Base-by-base conservation (phyloP, 148 eudicot species). In the Suaeda aralocaspica region DNA sequence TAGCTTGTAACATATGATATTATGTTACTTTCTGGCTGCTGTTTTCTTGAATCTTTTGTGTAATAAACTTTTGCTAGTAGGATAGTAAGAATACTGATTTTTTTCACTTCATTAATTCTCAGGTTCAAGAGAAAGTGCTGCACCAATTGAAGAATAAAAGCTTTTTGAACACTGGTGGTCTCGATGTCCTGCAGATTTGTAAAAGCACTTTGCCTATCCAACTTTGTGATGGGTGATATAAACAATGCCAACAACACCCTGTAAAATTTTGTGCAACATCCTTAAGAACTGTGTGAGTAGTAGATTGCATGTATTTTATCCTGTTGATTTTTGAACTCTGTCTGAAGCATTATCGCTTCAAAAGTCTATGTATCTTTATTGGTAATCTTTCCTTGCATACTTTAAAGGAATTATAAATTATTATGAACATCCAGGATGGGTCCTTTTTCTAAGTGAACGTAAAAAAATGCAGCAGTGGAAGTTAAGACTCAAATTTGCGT, bases 51-150 rank as follows among this genome's bases (percentile, higher is more conserved):
- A 52, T 68, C n/a, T 10, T 5, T 13, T 36, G 41, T n/a, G 9
- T 3, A 2, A 25, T 16, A 49, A 12, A 19, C 18, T 0, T 24
- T n/a, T 22, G 19, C 18, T n/a, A 18, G 19, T 55, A 31, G 36
- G 31, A 31, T 19, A 49, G 44, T 11, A 41, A 9, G 34, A n/a
- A 44, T 58, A 19, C 3, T 46, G 13, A 11, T 66, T 65, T 9
- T 67, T 22, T 24, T 39, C 13, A 19, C 46, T 66, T 65, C 24
- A 30, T 31, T 44, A 31, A 24, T 28, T 30, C 11, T 45, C 55
- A 68, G 73, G 72, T 75, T 59, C 66, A 36, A 26, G 61, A n/a
- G 3, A 9, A 65, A 59, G 63, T 25, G 36, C 22, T 61, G 63
- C 15, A 24, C 55, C 53, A 25, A 42, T 58, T 26, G 63, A 21